Conservation (phyloP, 352 stramenopile genomes). For the Plasmopara muralis region DNA sequence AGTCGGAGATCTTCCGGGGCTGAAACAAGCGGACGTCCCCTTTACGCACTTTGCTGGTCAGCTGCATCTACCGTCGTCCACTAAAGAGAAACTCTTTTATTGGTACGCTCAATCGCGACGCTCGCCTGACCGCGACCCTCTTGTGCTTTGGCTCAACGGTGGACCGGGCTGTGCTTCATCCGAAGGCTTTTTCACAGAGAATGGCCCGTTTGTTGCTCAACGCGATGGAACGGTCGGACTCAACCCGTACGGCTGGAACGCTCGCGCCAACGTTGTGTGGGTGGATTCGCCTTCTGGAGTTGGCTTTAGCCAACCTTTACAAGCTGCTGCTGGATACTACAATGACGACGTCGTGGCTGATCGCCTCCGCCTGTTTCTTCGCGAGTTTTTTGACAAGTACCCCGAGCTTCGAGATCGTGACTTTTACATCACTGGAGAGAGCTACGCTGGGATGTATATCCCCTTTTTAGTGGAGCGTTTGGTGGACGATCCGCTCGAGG, state of each 20-base stretch:
- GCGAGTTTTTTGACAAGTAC: slow-evolving; percentile 73
- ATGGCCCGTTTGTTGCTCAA: slow-evolving; percentile 59
- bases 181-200: slow-evolving; percentile 79
- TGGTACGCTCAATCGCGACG: slow-evolving; percentile 55
- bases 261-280: slow-evolving; percentile 83
- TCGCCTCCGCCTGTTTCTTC: slow-evolving; percentile 51
- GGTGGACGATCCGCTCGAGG: slow-evolving; percentile 37
- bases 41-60: slow-evolving; percentile 66
- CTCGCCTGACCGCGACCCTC: slow-evolving; percentile 48
- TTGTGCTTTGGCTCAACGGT: slow-evolving; percentile 90
- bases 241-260: slow-evolving; percentile 86
- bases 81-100: slow-evolving; percentile 61
- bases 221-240: slow-evolving; percentile 42
- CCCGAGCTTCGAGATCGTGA: slow-evolving; percentile 51
- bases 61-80: slow-evolving; percentile 38
- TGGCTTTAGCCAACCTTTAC: slow-evolving; percentile 59
- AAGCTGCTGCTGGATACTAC: slow-evolving; percentile 44
- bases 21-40: slow-evolving; percentile 32
- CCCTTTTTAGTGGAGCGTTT: slow-evolving; percentile 69
- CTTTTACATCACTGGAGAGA: slow-evolving; percentile 86
- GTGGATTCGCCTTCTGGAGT: slow-evolving; percentile 86
- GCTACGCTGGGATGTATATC: slow-evolving; percentile 86
- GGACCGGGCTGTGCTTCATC: slow-evolving; percentile 82
- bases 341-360: slow-evolving; percentile 57
- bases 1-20: slow-evolving; percentile 41